phyloP scores from a whole-genome alignment of 2,329 filamentous ascomycete genomes.

The Phaeophleospora eucalypticola region DNA sequence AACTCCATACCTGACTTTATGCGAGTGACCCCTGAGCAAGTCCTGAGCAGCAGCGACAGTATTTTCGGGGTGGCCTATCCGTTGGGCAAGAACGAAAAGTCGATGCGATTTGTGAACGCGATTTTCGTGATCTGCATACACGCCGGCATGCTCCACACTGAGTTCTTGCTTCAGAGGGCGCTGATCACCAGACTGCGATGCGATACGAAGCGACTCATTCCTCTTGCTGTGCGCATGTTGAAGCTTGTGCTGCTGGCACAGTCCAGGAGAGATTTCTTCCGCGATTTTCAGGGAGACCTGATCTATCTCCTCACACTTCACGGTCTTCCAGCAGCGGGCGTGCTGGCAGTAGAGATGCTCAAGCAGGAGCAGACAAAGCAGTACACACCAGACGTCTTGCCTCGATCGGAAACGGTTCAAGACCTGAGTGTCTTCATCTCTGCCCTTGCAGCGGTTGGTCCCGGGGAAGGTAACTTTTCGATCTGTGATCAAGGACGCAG shows the following conservation, averaged over 20 bases:
- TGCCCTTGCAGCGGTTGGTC: slow-evolving; percentile 37
- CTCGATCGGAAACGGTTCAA: slow-evolving; percentile 44
- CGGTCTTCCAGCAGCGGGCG: slow-evolving; percentile 41
- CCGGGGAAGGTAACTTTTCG: slow-evolving; percentile 38
- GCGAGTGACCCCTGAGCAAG: slow-evolving; percentile 26
- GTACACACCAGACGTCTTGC: slow-evolving; percentile 33
- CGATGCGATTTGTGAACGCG: slow-evolving; percentile 36
- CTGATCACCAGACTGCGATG: slow-evolving; percentile 43
- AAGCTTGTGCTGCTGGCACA: slow-evolving; percentile 35
- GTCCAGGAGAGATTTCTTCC: slow-evolving; percentile 38
- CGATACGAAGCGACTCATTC: slow-evolving; percentile 35
- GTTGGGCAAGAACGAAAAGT: slow-evolving; percentile 14
- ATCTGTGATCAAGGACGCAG: slow-evolving; percentile 41
- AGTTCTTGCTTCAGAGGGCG: slow-evolving; percentile 57
- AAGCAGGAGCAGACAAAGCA: slow-evolving; percentile 38
- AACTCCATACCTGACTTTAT: slow-evolving; percentile 32
- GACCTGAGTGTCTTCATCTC: slow-evolving; percentile 44
- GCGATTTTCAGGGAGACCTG: slow-evolving; percentile 43
- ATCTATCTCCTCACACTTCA: slow-evolving; percentile 26
- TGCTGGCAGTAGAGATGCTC: slow-evolving; percentile 42
- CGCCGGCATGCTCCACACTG: slow-evolving; percentile 49
- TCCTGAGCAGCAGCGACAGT: slow-evolving; percentile 19
- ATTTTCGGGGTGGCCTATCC: slow-evolving; percentile 11
- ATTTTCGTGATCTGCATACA: slow-evolving; percentile 41
- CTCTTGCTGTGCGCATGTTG: slow-evolving; percentile 37